These are phyloP conservation scores for Colletotrichum graminicola DNA, from an alignment of 2,329 filamentous ascomycete species.

Conservation along the genomic window DNA sequence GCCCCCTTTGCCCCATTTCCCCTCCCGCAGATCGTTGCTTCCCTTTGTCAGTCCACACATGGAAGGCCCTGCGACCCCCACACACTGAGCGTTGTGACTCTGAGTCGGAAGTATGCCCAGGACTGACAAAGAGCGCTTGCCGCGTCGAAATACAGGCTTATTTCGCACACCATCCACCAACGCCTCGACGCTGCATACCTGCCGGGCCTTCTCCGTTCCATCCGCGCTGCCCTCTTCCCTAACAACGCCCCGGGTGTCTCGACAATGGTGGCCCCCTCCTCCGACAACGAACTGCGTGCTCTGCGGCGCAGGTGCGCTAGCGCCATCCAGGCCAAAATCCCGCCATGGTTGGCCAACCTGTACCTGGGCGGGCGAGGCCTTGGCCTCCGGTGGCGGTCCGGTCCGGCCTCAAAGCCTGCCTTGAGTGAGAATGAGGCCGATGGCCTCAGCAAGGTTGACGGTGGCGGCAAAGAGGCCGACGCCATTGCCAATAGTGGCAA, in stretches of 20 bases:
- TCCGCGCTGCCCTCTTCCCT: conserved; percentile 86
- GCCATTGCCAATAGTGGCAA: conserved; percentile 41
- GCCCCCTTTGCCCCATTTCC: conserved; percentile 18
- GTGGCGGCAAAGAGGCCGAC: conserved; percentile 43
- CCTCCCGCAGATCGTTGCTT: conserved; percentile 37
- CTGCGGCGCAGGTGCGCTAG: conserved; percentile 77
- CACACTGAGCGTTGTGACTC: conserved; percentile 35
- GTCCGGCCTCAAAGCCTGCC: conserved; percentile 38
- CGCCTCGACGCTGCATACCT: conserved; percentile 73
- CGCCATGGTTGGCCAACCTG: conserved; percentile 60
- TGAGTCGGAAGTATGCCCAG: conserved; percentile 36
- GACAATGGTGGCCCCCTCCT: conserved; percentile 70
- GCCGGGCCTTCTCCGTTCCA: conserved; percentile 75
- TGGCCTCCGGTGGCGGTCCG: conserved; percentile 47
- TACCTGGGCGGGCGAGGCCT: conserved; percentile 61
- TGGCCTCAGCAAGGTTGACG: conserved; percentile 17
- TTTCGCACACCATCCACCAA: conserved; percentile 68
- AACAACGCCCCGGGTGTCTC: conserved; percentile 80
- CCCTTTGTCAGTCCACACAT: conserved; percentile 31
- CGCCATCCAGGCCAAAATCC: conserved; percentile 64
- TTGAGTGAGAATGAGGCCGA: conserved; percentile 34
- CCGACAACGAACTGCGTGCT: conserved; percentile 68
- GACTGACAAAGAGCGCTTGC: conserved; percentile 41
- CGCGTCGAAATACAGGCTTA: conserved; percentile 58
- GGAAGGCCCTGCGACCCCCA: conserved; percentile 45